Conservation (phyloP, 1,139 yeast genomes). For the Candida sp. region DNA sequence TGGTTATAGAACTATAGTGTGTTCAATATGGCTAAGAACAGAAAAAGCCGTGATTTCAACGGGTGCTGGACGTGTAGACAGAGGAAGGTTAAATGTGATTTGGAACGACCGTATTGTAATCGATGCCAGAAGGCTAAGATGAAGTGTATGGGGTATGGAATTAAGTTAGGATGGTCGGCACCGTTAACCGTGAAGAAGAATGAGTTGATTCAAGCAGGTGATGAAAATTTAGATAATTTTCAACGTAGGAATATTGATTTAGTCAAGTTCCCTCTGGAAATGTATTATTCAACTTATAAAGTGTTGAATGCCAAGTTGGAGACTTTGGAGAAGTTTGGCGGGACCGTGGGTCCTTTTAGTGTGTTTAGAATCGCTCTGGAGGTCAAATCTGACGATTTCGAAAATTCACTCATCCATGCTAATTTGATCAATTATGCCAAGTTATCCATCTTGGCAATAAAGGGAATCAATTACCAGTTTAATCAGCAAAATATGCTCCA, state of each 20-base stretch:
- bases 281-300: conserved; percentile 31
- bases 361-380: conserved; percentile 8
- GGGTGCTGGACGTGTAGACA: conserved; percentile 55
- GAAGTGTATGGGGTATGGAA: conserved; percentile 39
- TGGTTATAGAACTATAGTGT: background rate
- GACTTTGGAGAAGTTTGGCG: conserved; percentile 18
- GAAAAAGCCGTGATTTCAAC: conserved; percentile 38
- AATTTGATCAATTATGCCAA: conserved; percentile 36
- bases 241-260: conserved; percentile 39
- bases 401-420: conserved; percentile 33
- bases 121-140: conserved; percentile 42
- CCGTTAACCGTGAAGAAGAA: conserved; percentile 23
- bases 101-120: conserved; percentile 35
- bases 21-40: conserved; percentile 14
- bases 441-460: conserved; percentile 40
- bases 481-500: conserved; percentile 45
- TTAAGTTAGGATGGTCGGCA: conserved; percentile 40
- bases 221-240: conserved; percentile 19
- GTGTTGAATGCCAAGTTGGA: conserved; percentile 24
- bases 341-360: conserved; percentile 32
- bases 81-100: conserved; percentile 51
- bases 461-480: conserved; percentile 35
- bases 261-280: conserved; percentile 27
- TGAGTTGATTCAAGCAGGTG: conserved; percentile 16
- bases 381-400: conserved; percentile 14